Conservation (phyloP, 805 yeast genomes). For the Candida golubevii region DNA sequence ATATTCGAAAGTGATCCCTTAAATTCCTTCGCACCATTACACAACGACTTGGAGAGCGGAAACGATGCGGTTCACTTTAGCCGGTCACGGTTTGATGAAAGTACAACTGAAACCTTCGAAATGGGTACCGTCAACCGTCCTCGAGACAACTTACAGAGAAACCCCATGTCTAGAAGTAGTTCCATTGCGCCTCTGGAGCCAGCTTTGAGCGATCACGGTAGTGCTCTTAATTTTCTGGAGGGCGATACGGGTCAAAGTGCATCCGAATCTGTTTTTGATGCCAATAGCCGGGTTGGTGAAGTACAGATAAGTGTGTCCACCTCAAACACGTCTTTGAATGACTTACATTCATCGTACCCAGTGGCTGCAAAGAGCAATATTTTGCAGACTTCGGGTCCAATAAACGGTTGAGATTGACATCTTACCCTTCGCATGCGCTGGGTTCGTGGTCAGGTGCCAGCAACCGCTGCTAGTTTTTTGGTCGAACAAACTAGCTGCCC, state of each 20-base stretch:
- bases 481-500: conserved; percentile 8
- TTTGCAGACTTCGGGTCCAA: not conserved
- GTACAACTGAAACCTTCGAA: conserved; percentile 16
- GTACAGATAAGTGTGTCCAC: conserved; percentile 28
- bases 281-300: conserved; percentile 21
- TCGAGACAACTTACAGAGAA: not conserved
- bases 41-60: conserved; percentile 9
- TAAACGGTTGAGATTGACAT: not conserved
- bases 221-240: conserved; percentile 9
- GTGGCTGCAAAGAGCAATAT: not conserved
- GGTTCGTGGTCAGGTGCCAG: no score
- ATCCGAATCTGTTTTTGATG: conserved; percentile 37
- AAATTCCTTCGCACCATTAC: conserved; percentile 14
- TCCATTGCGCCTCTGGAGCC: conserved; percentile 1
- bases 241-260: conserved; percentile 34
- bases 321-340: conserved; percentile 36
- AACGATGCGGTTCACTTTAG: conserved; percentile 5
- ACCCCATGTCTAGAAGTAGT: conserved; percentile 3
- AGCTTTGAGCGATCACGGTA: not conserved
- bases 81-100: conserved; percentile 11
- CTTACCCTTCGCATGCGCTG: no score
- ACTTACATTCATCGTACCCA: conserved; percentile 9
- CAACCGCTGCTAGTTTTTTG: conserved; percentile 4
- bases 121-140: conserved; percentile 18
- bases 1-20: conserved; percentile 31